Conservation (phyloP, 352 stramenopile genomes). For the Globisporangium emineosum region DNA sequence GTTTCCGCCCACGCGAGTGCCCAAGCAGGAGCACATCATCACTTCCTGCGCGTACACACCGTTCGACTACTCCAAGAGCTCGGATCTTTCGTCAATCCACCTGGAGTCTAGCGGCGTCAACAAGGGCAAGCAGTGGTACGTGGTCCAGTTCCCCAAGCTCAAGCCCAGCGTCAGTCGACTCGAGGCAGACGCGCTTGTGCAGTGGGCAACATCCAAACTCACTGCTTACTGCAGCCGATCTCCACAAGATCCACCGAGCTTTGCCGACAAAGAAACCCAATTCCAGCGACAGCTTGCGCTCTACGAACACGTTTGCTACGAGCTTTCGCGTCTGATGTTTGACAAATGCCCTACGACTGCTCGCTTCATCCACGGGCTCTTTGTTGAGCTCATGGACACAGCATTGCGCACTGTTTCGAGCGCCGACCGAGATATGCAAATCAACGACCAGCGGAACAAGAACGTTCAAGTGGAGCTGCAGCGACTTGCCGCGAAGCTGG, state of each 20-base stretch:
- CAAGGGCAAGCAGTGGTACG: slow-evolving; percentile 27
- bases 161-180: slow-evolving; percentile 25
- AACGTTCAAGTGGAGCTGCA: slow-evolving; percentile 39
- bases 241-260: background rate
- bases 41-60: slow-evolving; percentile 31
- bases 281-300: slow-evolving; percentile 27
- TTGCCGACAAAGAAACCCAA: background rate
- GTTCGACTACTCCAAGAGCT: slow-evolving; percentile 22
- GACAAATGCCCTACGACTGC: slow-evolving; percentile 56
- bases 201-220: slow-evolving; percentile 30
- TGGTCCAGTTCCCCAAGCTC: slow-evolving; percentile 41
- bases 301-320: slow-evolving; percentile 40
- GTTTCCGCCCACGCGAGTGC: slow-evolving; percentile 42
- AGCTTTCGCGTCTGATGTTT: slow-evolving; percentile 46
- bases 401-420: slow-evolving; percentile 24
- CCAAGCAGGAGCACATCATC: slow-evolving; percentile 26
- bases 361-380: slow-evolving; percentile 46
- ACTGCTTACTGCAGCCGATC: background rate
- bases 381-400: slow-evolving; percentile 32
- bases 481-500: slow-evolving; percentile 25
- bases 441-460: slow-evolving; percentile 38
- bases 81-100: slow-evolving; percentile 23
- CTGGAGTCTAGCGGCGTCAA: slow-evolving; percentile 15
- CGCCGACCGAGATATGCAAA: slow-evolving; percentile 32
- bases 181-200: slow-evolving; percentile 29